Evolutionary conservation across 2,329 filamentous ascomycete species (phyloP).

Genomic region (Fusarium proliferatum): DNA sequence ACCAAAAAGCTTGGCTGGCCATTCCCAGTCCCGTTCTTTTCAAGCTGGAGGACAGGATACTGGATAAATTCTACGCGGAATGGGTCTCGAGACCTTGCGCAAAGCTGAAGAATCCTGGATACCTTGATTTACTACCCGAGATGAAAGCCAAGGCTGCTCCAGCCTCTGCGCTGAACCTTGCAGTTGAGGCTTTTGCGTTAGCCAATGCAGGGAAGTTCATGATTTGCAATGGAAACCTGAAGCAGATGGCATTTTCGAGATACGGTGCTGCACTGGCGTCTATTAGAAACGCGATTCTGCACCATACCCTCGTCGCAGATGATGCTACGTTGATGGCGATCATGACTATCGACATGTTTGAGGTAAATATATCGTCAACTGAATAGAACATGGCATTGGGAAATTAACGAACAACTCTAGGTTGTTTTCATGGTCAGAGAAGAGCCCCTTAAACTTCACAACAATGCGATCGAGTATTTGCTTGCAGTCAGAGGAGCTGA

Average conservation of each 20-base stretch:
- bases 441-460: neutral
- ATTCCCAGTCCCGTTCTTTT: neutral
- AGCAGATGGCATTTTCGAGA: neutral
- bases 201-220: neutral
- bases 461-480: neutral
- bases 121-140: neutral
- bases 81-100: neutral
- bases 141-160: neutral
- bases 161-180: neutral
- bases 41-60: neutral
- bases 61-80: neutral
- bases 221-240: neutral
- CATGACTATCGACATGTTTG: neutral
- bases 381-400: too few relatives aligned
- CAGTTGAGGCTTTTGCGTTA: neutral
- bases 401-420: neutral
- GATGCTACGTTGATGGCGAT: neutral
- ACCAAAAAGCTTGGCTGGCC: fast-evolving
- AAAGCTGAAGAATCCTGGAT: fast-evolving
- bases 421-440: neutral
- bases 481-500: neutral
- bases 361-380: too few relatives aligned
- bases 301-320: neutral
- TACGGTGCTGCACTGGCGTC: neutral
- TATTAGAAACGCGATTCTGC: fast-evolving